These are phyloP conservation scores for Globisporangium rhizosaccharum DNA, from an alignment of 352 stramenopile genomes.

Conservation along the genomic window DNA sequence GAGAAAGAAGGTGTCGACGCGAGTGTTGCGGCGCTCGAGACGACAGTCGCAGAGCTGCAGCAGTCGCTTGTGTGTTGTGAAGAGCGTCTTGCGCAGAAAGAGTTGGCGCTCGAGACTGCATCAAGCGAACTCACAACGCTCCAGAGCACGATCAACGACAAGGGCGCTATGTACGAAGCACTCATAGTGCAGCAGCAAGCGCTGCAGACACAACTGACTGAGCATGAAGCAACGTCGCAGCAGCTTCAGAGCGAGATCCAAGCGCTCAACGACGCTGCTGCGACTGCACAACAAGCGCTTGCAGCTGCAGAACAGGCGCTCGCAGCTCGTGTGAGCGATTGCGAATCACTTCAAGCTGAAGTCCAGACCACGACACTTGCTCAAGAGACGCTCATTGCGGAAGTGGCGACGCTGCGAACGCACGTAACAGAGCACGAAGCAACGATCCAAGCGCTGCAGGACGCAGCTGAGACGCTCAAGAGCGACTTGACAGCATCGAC, in stretches of 20 bases:
- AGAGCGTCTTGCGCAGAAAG: slow-evolving; percentile 6
- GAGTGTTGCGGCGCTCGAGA: neutral
- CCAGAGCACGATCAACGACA: neutral
- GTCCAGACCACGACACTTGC: neutral
- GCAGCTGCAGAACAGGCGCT: neutral
- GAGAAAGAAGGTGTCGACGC: too few species aligned
- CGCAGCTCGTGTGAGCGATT: neutral
- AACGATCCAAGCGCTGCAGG: neutral
- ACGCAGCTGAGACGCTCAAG: neutral
- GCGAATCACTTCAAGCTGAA: neutral
- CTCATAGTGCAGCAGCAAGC: neutral
- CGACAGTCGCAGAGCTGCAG: neutral
- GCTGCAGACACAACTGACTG: slow-evolving; percentile 3
- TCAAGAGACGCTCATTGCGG: neutral
- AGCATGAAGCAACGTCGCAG: neutral
- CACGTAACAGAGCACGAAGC: neutral
- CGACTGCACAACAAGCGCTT: neutral
- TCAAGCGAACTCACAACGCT: slow-evolving; percentile 2
- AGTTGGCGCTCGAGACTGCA: slow-evolving; percentile 1
- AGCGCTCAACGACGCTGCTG: neutral
- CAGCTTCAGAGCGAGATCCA: neutral
- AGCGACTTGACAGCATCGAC: neutral
- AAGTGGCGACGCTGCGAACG: neutral
- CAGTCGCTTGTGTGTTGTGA: neutral
- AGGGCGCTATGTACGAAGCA: neutral